Evolutionary conservation across 2,329 filamentous ascomycete genomes (phyloP).

Genomic region (Hortaea sp.): DNA sequence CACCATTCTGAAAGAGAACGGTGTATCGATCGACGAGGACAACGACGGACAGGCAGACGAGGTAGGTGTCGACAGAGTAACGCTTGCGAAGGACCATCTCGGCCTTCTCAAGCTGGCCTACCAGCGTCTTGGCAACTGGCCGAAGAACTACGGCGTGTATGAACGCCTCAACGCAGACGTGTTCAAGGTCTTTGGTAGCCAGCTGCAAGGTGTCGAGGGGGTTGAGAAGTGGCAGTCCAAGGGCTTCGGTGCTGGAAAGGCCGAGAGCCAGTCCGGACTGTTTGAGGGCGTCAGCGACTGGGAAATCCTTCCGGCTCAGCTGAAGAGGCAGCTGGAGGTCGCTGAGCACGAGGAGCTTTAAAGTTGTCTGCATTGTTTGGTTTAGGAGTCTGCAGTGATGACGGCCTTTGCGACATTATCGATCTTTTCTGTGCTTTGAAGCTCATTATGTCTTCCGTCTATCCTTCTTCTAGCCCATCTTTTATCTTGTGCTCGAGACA

Average conservation of each 20-base stretch:
- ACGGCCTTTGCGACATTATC: too few species aligned
- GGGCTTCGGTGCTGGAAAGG: conserved; percentile 37
- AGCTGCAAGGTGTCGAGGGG: conserved; percentile 27
- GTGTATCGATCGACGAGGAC: conserved; percentile 20
- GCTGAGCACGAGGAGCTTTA: not conserved
- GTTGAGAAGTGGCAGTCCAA: conserved; percentile 41
- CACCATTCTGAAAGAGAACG: conserved; percentile 26
- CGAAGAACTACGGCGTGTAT: conserved; percentile 40
- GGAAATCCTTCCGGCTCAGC: conserved; percentile 6
- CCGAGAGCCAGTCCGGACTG: conserved; percentile 30
- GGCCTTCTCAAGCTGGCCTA: conserved; percentile 29
- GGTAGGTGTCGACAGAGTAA: conserved; percentile 16
- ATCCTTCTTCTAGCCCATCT: too few species aligned
- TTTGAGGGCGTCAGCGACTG: conserved; percentile 25
- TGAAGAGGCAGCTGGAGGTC: not conserved
- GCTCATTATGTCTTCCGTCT: too few species aligned
- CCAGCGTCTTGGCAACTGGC: conserved; percentile 35
- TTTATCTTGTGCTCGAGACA: too few species aligned
- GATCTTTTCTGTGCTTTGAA: too few species aligned
- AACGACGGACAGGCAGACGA: conserved; percentile 13
- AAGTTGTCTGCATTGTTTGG: not conserved
- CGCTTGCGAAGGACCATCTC: conserved; percentile 28
- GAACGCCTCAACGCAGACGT: conserved; percentile 37
- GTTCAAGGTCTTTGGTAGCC: conserved; percentile 30
- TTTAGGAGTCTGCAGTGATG: too few species aligned